Percentiles rank a stretch among this genome's conserved stretches.
Conservation (phyloP, 805 yeast species). For the Metschnikowia vanudenii region DNA sequence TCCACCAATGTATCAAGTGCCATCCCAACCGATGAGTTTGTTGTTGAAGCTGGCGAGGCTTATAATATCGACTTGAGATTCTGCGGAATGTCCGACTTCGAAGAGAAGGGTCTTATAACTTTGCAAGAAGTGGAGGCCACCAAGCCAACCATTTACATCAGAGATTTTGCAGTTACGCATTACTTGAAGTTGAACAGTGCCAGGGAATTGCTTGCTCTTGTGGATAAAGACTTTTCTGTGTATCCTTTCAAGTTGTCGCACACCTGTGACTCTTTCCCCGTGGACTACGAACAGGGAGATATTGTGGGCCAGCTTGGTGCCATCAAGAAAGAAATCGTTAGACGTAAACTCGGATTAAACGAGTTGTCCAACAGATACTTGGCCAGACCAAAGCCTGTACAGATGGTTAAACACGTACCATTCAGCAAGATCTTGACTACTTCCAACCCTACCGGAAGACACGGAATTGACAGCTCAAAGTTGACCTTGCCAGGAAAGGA, state of each 20-base stretch:
- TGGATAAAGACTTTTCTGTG: conserved; percentile 76
- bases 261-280: conserved; percentile 61
- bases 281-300: conserved; percentile 36
- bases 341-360: conserved; percentile 69
- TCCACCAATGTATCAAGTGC: conserved; percentile 45
- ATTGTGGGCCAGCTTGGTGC: conserved; percentile 40
- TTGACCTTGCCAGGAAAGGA: conserved; percentile 72
- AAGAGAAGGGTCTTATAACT: conserved; percentile 65
- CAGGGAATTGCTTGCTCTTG: conserved; percentile 63
- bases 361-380: conserved; percentile 81
- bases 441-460: conserved; percentile 64
- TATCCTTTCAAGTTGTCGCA: conserved; percentile 88
- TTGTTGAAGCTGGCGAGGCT: conserved; percentile 77
- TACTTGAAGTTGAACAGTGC: conserved; percentile 73
- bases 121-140: conserved; percentile 65
- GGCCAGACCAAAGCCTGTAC: conserved; percentile 70
- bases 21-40: conserved; percentile 73
- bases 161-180: conserved; percentile 85
- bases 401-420: conserved; percentile 71
- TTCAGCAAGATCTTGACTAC: conserved; percentile 60
- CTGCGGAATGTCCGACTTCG: conserved; percentile 58
- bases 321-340: conserved; percentile 53
- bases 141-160: conserved; percentile 69
- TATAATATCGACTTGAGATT: conserved; percentile 80
- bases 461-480: conserved; percentile 64